These are phyloP conservation scores for Carallia pectinifolia DNA, from an alignment of 345 rosid species.

Conservation along the genomic window DNA sequence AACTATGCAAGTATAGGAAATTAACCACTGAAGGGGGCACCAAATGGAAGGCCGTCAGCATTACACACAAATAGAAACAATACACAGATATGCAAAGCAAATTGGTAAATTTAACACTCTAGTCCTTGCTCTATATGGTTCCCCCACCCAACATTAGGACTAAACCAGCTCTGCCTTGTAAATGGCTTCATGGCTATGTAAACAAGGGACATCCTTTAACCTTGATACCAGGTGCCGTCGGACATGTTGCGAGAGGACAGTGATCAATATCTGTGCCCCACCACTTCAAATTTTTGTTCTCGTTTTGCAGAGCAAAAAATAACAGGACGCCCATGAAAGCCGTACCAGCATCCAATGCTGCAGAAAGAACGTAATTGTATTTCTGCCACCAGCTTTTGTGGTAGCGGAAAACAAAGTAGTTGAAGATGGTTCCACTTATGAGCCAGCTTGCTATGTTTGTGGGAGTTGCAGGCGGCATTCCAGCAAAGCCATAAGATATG, in stretches of 20 bases:
- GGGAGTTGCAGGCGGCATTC: slow-evolving; percentile 99
- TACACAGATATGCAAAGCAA: background rate
- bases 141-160: background rate
- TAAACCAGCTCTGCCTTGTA: slow-evolving; percentile 4
- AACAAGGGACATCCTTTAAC: slow-evolving; percentile 46
- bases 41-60: background rate
- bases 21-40: no score
- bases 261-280: slow-evolving; percentile 41
- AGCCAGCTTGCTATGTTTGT: slow-evolving; percentile 99
- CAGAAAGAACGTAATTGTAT: slow-evolving; percentile 46
- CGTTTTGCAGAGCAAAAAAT: slow-evolving; percentile 29
- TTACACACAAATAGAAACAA: background rate
- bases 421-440: slow-evolving; percentile 81
- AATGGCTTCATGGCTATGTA: slow-evolving; percentile 2
- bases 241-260: slow-evolving; percentile 41
- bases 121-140: background rate
- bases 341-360: slow-evolving; percentile 46
- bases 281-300: slow-evolving; percentile 33
- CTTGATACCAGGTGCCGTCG: slow-evolving; percentile 33
- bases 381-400: slow-evolving; percentile 74
- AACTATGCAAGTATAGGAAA: no score
- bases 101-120: background rate
- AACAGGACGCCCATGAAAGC: slow-evolving; percentile 45
- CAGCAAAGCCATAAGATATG: slow-evolving; percentile 93
- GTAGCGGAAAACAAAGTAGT: slow-evolving; percentile 84